Evolutionary conservation across 1,139 yeast genomes (phyloP).

Genomic region (Pichia sp.): DNA sequence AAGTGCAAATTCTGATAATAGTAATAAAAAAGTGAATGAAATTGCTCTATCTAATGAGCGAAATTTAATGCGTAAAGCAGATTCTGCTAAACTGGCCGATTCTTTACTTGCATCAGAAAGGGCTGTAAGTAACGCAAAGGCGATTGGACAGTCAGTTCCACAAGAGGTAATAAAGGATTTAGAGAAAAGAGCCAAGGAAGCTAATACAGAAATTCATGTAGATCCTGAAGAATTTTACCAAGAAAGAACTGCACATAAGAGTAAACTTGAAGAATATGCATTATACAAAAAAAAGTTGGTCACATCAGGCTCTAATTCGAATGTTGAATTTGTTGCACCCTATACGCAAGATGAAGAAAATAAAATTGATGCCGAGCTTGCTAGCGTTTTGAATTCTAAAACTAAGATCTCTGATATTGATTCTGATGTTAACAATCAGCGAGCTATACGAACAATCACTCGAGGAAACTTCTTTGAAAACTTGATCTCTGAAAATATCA

Average conservation of each 20-base stretch:
- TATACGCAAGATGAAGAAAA: slow-evolving; percentile 71
- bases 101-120: slow-evolving; percentile 53
- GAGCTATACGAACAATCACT: slow-evolving; percentile 62
- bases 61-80: slow-evolving; percentile 37
- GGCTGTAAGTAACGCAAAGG: slow-evolving; percentile 53
- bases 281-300: slow-evolving; percentile 37
- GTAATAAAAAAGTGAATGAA: slow-evolving; percentile 15
- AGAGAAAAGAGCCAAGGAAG: slow-evolving; percentile 28
- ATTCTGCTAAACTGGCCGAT: slow-evolving; percentile 45
- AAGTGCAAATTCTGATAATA: slow-evolving; percentile 14
- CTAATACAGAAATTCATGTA: slow-evolving; percentile 33
- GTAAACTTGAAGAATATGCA: slow-evolving; percentile 46
- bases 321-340: slow-evolving; percentile 34
- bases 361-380: slow-evolving; percentile 56
- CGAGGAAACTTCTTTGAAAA: slow-evolving; percentile 62
- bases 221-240: slow-evolving; percentile 44
- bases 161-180: slow-evolving; percentile 36
- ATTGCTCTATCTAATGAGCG: slow-evolving; percentile 18
- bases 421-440: slow-evolving; percentile 44
- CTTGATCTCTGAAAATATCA: slow-evolving; percentile 21
- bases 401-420: slow-evolving; percentile 57
- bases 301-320: slow-evolving; percentile 30
- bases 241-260: slow-evolving; percentile 41
- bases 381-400: slow-evolving; percentile 50
- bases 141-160: slow-evolving; percentile 43